Evolutionary conservation across 805 yeast genomes (phyloP), one percentile per base, ranked within the genome.

Genomic region (Metschnikowia picachoensis): DNA sequence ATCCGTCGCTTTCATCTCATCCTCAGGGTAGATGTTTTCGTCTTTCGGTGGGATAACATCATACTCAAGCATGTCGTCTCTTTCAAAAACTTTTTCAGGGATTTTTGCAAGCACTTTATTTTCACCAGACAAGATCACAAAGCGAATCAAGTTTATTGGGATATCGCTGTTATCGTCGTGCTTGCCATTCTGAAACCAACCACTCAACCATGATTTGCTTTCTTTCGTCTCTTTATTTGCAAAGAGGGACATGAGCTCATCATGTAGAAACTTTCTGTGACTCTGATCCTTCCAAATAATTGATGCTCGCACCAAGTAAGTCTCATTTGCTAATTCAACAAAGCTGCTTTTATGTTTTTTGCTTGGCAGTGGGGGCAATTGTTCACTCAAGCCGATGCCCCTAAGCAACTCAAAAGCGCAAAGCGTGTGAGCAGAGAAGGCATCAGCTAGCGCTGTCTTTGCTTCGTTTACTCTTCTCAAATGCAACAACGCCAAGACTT

Each of bases 111-210:
- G 80, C 1, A 83, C 74, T 35, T 79, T 75, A 20, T 79, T 80
- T 60, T 85, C 94, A 14, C 85, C 87, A 0, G 90, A 82, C 35
- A 86, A 63, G 30, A 86, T 73, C 2, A 82, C 83, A 62, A 85
- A 84, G 46, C 95, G 72, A 11, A 85, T 55, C 48, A 87, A 68
- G 56, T 84, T 85, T 4, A 65, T 58, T 1, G 92, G 90, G 0
- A 84, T 68, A n/a, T 65, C 65, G 8, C 39, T 34, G 8, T 47
- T 45, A 13, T 39, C 41, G 7, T 43, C 44, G 13, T 17, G 29
- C 17, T 42, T 43, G 8, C 32, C 31, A 4, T 17, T 28, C 5
- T 53, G 48, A 25, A 53, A 47, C 46, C 50, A 48, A 15, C 37
- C 46, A 39, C 49, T 42, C 27, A 51, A 40, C 57, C 54, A 49